Percentiles rank a stretch among this genome's conserved stretches.
Evolutionary conservation across 495 filamentous ascomycete genomes (phyloP).

Genomic region (Glutinoglossum americanum): DNA sequence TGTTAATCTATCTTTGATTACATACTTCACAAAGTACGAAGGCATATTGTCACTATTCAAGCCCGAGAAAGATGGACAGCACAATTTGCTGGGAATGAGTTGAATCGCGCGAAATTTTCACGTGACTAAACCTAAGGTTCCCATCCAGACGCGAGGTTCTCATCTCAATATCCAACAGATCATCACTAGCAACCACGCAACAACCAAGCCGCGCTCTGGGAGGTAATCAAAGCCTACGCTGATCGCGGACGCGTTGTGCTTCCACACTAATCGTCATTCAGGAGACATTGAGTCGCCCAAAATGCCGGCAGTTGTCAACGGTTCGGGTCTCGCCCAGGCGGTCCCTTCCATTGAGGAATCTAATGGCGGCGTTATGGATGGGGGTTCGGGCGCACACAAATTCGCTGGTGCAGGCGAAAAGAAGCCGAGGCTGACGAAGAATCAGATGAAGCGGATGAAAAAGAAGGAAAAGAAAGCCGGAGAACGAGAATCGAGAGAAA

Average conservation of each 20-base stretch:
- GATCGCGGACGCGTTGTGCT: background rate
- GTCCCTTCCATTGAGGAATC: background rate
- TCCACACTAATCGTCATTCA: background rate
- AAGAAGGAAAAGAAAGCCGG: constrained; percentile 63
- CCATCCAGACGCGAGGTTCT: background rate
- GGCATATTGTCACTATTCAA: too few species aligned
- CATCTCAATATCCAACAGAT: background rate
- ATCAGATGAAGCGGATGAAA: constrained; percentile 59
- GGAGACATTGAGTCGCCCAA: background rate
- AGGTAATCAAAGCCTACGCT: background rate
- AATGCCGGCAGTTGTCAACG: background rate
- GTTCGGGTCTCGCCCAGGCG: background rate
- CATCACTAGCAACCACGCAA: background rate
- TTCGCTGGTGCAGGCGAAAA: constrained; percentile 18
- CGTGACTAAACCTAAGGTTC: too few species aligned
- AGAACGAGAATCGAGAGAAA: constrained; percentile 26
- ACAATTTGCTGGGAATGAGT: too few species aligned
- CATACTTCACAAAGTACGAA: too few species aligned
- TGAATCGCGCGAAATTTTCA: too few species aligned
- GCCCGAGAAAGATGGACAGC: too few species aligned
- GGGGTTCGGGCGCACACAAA: background rate
- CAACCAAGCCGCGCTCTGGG: background rate
- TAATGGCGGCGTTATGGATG: background rate
- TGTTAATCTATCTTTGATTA: too few species aligned
- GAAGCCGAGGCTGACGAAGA: constrained; percentile 46